Evolutionary conservation across 2,329 filamentous ascomycete genomes (phyloP), one percentile per base, ranked within the genome.

Genomic region (Xylariomycetidae sp.): DNA sequence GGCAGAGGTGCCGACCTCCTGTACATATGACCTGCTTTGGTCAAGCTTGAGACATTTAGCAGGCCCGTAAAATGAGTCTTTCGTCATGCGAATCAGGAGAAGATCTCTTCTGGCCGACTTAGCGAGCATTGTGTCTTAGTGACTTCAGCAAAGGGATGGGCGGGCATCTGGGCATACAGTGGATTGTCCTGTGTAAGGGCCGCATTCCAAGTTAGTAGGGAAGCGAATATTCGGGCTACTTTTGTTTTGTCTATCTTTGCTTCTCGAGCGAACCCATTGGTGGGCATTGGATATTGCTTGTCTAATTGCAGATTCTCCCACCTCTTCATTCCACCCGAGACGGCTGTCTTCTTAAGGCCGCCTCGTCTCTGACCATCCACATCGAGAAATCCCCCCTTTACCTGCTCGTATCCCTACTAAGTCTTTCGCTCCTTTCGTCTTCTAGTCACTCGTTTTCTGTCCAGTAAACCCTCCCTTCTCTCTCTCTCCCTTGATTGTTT

Each of bases 271-370:
- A 15, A 28, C 33, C 32, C 26, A 53, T 52, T 51, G 45, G 48
- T 40, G 30, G 38, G 33, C 37, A 28, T 34, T 9, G 44, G 38
- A 33, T 41, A 53, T 54, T 52, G 41, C 20, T 41, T 55, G 52
- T 56, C 37, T 56, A 45, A 55, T 54, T 53, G 36, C 46, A 46
- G 46, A 53, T 51, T 54, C 44, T 47, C 37, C 23, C 31, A 26
- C 27, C 31, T 33, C 34, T 36, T 36, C 33, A 31, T 37, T 36
- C 33, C 31, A 18, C 25, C n/a, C 25, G 33, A 29, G 25, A 23
- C 34, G 36, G 29, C 30, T 35, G 36, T 27, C 20, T 45, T 46
- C 36, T 46, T 51, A 51, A 53, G 32, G 30, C 32, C n/a, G n/a
- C n/a, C n/a, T n/a, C n/a, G n/a, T n/a, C n/a, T n/a, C n/a, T n/a